phyloP scores from a whole-genome alignment of 2,329 filamentous ascomycete genomes.

The Pyrenophora seminiperda region DNA sequence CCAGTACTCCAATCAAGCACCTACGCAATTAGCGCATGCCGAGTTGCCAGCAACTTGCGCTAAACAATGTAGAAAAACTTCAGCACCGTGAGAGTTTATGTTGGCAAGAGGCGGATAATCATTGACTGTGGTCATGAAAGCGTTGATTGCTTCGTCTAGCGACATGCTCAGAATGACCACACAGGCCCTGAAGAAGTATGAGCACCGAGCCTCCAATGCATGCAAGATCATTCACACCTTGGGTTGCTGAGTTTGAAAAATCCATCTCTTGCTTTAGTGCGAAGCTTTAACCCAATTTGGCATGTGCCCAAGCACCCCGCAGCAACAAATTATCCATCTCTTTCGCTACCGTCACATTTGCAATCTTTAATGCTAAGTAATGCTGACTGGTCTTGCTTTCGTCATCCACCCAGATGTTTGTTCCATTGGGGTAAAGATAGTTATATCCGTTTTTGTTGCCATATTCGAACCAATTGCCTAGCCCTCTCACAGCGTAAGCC shows the following conservation, averaged over 20 bases:
- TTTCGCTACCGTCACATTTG: conserved; percentile 2
- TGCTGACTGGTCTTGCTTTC: conserved; percentile 46
- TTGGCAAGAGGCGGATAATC: no score
- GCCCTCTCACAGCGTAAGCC: conserved; percentile 26
- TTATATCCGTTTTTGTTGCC: conserved; percentile 51
- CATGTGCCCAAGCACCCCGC: conserved; percentile 1
- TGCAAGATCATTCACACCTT: no score
- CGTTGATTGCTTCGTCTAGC: background rate
- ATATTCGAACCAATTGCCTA: conserved; percentile 43
- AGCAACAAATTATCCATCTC: conserved; percentile 3
- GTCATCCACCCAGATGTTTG: conserved; percentile 54
- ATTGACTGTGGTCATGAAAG: no score
- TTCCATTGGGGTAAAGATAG: conserved; percentile 48
- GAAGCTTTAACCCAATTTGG: conserved; percentile 7
- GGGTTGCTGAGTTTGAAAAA: background rate
- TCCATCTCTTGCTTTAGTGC: background rate
- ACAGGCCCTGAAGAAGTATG: background rate
- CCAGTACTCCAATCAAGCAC: background rate
- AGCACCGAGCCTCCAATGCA: background rate
- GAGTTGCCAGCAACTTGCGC: background rate
- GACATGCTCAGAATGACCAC: background rate
- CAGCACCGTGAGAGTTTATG: background rate
- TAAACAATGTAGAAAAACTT: background rate
- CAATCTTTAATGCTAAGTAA: conserved; percentile 24
- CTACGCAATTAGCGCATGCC: no score